phyloP scores from a whole-genome alignment of 2,329 filamentous ascomycete species.

The Pseudogymnoascus sp. region DNA sequence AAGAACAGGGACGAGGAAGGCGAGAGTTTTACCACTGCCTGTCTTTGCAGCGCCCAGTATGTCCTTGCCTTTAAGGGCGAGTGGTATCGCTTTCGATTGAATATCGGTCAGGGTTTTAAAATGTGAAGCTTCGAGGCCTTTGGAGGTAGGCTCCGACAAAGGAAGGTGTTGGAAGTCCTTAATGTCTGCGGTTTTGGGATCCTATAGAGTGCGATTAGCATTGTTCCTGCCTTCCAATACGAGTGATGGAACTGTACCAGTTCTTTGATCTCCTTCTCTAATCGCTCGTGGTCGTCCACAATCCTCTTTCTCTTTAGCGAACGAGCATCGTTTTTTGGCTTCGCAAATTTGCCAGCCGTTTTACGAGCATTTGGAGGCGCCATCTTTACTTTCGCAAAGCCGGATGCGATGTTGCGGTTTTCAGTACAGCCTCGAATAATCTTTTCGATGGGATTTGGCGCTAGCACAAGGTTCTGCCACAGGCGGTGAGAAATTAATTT shows the following conservation, averaged over 20 bases:
- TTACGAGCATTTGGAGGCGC: constrained; percentile 17
- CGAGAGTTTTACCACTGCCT: constrained; percentile 88
- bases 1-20: constrained; percentile 83
- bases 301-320: constrained; percentile 27
- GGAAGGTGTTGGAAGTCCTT: constrained; percentile 77
- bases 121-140: constrained; percentile 75
- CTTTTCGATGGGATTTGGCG: constrained; percentile 12
- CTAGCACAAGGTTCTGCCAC: background rate
- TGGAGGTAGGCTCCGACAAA: constrained; percentile 69
- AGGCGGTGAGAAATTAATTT: constrained; percentile 8
- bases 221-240: background rate
- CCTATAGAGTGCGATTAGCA: constrained; percentile 19
- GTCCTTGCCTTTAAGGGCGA: constrained; percentile 76
- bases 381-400: constrained; percentile 18
- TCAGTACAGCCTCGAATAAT: constrained; percentile 10
- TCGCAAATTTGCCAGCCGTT: background rate
- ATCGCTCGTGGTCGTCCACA: constrained; percentile 23
- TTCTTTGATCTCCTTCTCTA: constrained; percentile 25
- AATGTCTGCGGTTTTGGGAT: constrained; percentile 24
- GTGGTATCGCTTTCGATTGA: constrained; percentile 79
- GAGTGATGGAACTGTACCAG: constrained; percentile 20
- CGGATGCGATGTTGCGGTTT: constrained; percentile 11
- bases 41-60: constrained; percentile 94
- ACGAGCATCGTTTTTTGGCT: constrained; percentile 17
- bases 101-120: constrained; percentile 89